Percentiles rank a stretch among this genome's conserved stretches.
Conservation (phyloP, 202 grass and related monocot species). For the Elaeis oleifera region DNA sequence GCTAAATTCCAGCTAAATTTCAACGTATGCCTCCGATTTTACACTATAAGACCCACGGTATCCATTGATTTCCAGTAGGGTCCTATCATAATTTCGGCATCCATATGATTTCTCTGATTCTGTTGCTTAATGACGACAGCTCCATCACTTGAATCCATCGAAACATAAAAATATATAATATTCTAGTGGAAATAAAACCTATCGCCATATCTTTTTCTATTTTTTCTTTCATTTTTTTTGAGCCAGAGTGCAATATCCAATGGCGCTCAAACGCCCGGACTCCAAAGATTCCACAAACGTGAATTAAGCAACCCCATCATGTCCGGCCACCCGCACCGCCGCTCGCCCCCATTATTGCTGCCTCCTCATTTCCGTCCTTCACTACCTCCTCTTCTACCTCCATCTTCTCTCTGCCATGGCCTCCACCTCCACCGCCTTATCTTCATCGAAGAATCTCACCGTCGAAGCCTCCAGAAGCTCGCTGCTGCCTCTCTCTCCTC, state of each 20-base stretch:
- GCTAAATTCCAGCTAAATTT: too few species aligned
- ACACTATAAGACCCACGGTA: too few species aligned
- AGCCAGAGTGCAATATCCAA: background rate
- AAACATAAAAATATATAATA: too few species aligned
- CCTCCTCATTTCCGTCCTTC: slow-evolving; percentile 3
- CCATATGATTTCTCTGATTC: too few species aligned
- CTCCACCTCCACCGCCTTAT: background rate
- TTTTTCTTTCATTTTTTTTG: background rate
- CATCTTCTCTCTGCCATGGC: background rate
- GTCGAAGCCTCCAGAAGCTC: background rate
- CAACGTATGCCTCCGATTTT: too few species aligned
- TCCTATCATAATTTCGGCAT: too few species aligned
- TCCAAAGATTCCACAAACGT: slow-evolving; percentile 39
- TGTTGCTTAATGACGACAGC: too few species aligned
- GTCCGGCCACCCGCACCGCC: slow-evolving; percentile 47
- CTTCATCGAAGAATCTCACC: background rate
- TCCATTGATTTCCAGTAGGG: too few species aligned
- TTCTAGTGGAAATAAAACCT: background rate
- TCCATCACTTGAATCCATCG: too few species aligned
- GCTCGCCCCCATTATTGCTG: slow-evolving; percentile 9
- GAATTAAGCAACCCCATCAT: slow-evolving; percentile 35
- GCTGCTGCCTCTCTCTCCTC: too few species aligned
- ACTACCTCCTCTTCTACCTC: slow-evolving; percentile 3
- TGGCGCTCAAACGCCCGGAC: slow-evolving; percentile 15
- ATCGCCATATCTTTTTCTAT: background rate